Evolutionary conservation across 495 filamentous ascomycete species (phyloP).

Genomic region (Penicillium desertorum): DNA sequence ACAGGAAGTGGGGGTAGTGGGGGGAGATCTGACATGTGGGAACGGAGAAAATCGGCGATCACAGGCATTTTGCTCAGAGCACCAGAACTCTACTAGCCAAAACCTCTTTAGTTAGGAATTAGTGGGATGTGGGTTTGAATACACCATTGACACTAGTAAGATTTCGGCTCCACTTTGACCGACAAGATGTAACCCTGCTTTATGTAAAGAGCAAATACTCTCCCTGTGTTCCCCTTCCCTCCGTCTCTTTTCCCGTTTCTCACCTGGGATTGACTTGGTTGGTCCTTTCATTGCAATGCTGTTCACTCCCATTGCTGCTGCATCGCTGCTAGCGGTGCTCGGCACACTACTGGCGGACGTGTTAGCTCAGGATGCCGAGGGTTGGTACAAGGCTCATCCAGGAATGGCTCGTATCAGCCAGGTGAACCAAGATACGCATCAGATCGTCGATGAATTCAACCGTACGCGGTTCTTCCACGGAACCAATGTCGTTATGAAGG

Average conservation of each 20-base stretch:
- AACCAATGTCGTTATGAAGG: constrained; percentile 21
- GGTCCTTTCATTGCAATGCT: constrained; percentile 5
- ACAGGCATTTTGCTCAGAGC: no score
- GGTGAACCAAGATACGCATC: constrained; percentile 20
- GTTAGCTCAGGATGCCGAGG: constrained; percentile 16
- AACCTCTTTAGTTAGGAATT: not conserved
- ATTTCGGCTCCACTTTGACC: constrained; percentile 4
- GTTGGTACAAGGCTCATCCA: constrained; percentile 19
- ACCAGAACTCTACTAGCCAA: not conserved
- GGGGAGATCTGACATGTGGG: no score
- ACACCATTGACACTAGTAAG: constrained; percentile 5
- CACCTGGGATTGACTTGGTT: not conserved
- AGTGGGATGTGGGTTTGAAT: constrained; percentile 1
- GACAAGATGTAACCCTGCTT: constrained; percentile 12
- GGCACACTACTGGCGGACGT: constrained; percentile 9
- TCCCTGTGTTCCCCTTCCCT: constrained; percentile 2
- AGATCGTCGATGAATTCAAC: constrained; percentile 18
- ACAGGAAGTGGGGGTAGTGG: no score
- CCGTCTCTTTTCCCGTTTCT: constrained; percentile 3
- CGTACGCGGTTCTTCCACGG: constrained; percentile 22
- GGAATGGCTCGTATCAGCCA: constrained; percentile 18
- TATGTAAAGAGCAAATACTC: constrained; percentile 9
- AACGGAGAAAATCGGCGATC: no score
- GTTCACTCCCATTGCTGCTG: constrained; percentile 8
- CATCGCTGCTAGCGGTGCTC: constrained; percentile 13